Evolutionary conservation across 768 basidiomycete genomes (phyloP), one percentile per base, ranked within the genome.

Genomic region (Lactarius sp.): DNA sequence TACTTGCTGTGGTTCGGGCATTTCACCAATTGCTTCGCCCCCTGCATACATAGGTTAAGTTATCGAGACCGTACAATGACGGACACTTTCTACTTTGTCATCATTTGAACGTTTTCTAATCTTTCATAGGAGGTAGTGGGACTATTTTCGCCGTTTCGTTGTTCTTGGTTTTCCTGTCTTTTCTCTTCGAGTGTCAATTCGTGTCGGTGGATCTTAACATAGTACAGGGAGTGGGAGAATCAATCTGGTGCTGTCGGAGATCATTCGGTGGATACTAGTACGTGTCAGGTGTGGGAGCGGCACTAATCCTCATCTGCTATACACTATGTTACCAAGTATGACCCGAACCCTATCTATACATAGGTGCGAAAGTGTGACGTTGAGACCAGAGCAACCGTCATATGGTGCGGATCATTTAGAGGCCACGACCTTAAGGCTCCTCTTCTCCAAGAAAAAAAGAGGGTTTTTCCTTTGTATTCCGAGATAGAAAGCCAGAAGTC

Each of bases 81-180:
- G 49, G 42, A 65, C 54, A 51, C 22, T 53, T 63, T 9, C 49
- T 59, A 59, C 46, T 34, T 14, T 52, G 53, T 33, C 49, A 55
- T 56, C 58, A 47, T 36, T 59, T 49, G 50, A 34, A 62, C 49
- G 60, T 66, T 41, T 66, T 46, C 34, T 52, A 34, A 59, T 59
- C 46, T 46, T 66, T 62, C 61, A 60, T 65, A 55, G 46, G 47
- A 59, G 47, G n/a, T 37, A 56, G 49, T 44, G 63, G 54, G 58
- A 56, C 54, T 14, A 39, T 52, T 46, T 31, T 37, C 18, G 18
- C 20, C 6, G 39, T 50, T 42, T 42, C 47, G 33, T n/a, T 51
- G 14, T 37, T 36, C 42, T 60, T 56, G 46, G 33, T 4, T 50
- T 49, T 50, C 47, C 18, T 44, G 16, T 59, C 44, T 22, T 34